A percentile compares a stretch with the other conserved stretches of the same genome.
Evolutionary conservation across 106 monocot species (phyloP).

Genomic region (Posidonia australis): DNA sequence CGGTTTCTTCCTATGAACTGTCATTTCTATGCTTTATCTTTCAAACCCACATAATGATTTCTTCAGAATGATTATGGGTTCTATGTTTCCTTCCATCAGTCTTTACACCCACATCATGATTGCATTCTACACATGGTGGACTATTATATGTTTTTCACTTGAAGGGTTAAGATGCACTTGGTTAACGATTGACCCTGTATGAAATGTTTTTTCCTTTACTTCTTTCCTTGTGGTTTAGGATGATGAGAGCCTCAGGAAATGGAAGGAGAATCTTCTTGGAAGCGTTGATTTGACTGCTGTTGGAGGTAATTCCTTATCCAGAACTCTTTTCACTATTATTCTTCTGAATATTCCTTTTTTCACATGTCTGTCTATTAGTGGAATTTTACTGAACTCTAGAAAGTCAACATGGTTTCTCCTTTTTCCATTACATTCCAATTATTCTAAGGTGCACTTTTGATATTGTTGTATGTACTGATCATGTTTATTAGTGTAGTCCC

Average conservation of each 20-base stretch:
- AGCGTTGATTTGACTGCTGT: slow-evolving; percentile 60
- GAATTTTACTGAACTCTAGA: neutral
- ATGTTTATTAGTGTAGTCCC: too few species aligned
- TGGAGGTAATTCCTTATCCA: slow-evolving; percentile 41
- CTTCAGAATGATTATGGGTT: neutral
- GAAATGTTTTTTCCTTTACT: neutral
- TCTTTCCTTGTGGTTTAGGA: slow-evolving; percentile 38
- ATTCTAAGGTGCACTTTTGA: neutral
- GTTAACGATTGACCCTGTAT: neutral
- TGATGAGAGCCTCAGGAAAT: slow-evolving; percentile 88
- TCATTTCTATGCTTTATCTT: too few species aligned
- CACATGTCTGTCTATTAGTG: neutral
- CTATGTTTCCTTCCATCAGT: neutral
- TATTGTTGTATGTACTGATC: too few species aligned
- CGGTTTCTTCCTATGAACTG: too few species aligned
- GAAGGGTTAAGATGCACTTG: neutral
- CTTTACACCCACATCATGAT: slow-evolving; percentile 1
- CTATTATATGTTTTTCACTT: neutral
- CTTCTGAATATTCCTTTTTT: neutral
- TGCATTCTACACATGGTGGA: neutral
- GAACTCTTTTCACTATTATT: neutral
- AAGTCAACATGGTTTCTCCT: too few species aligned
- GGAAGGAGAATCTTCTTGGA: slow-evolving; percentile 87
- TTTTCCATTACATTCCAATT: neutral
- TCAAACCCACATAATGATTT: neutral